A percentile compares a stretch with the other conserved stretches of the same genome.
Evolutionary conservation across 331 rosid genomes (phyloP).

Genomic region (Rhamnella rubrinervis): DNA sequence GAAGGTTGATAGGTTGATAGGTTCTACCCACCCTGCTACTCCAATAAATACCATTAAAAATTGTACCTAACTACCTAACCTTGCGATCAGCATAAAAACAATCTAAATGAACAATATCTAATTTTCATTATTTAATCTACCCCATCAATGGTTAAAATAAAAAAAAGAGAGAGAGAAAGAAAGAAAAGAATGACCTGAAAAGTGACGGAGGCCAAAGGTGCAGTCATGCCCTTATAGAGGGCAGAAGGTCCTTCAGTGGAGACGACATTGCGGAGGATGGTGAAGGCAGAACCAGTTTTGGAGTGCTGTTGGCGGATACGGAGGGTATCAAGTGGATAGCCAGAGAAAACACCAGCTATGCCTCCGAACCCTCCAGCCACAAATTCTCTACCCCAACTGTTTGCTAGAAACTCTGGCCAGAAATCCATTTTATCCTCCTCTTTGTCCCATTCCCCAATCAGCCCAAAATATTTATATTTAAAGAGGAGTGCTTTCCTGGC

Average conservation of each 20-base stretch:
- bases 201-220: conserved; percentile 81
- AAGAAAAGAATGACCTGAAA: conserved; percentile 55
- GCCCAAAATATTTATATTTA: background rate
- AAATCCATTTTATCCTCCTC: conserved; percentile 71
- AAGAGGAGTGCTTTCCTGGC: no score
- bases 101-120: background rate
- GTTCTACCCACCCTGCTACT: background rate
- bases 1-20: background rate
- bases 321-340: conserved; percentile 83
- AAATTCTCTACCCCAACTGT: conserved; percentile 82
- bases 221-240: conserved; percentile 81
- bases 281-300: conserved; percentile 48
- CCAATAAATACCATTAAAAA: background rate
- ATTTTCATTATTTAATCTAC: background rate
- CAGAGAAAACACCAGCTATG: conserved; percentile 71
- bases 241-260: conserved; percentile 61
- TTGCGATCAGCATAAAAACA: background rate
- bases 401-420: conserved; percentile 83
- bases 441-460: conserved; percentile 36
- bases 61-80: background rate
- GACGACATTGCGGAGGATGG: conserved; percentile 50
- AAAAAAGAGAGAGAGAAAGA: background rate
- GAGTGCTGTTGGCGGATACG: conserved; percentile 60
- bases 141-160: background rate
- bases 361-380: conserved; percentile 96